Percentiles rank a stretch among this genome's conserved stretches.
These are phyloP conservation scores for Krasilnikovozyma curviuscula DNA, from an alignment of 768 basidiomycete genomes.

Conservation along the genomic window DNA sequence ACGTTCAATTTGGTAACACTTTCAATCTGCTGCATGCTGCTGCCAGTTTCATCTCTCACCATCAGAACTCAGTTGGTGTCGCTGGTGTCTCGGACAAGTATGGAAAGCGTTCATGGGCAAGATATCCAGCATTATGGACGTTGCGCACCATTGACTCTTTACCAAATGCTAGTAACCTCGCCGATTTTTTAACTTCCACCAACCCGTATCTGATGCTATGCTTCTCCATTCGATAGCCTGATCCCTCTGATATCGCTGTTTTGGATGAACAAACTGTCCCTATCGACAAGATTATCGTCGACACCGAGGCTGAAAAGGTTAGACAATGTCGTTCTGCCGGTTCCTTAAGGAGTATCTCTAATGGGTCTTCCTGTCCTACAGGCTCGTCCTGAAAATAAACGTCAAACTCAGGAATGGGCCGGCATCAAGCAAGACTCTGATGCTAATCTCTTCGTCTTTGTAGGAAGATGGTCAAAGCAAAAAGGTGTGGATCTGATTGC, in stretches of 20 bases:
- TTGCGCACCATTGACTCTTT: constrained; percentile 86
- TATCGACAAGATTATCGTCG: constrained; percentile 54
- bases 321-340: too few relatives aligned
- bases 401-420: constrained; percentile 90
- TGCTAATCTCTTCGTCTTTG: constrained; percentile 82
- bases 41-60: constrained; percentile 74
- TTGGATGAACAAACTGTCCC: constrained; percentile 58
- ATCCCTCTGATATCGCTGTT: constrained; percentile 84
- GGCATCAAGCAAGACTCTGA: constrained; percentile 76
- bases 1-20: constrained; percentile 93
- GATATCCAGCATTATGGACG: constrained; percentile 90
- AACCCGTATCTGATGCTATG: not conserved
- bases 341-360: too few relatives aligned
- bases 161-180: constrained; percentile 52
- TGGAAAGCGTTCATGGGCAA: constrained; percentile 89
- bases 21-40: constrained; percentile 89
- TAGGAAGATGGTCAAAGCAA: constrained; percentile 95
- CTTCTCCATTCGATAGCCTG: too few relatives aligned
- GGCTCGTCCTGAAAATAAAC: constrained; percentile 72
- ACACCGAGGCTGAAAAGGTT: constrained; percentile 59
- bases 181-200: not conserved
- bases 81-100: constrained; percentile 97
- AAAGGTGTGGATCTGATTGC: constrained; percentile 93
- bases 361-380: too few relatives aligned
- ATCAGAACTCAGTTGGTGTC: constrained; percentile 83